Conservation (phyloP, 148 eudicot species). For the Camellia granthamiana region DNA sequence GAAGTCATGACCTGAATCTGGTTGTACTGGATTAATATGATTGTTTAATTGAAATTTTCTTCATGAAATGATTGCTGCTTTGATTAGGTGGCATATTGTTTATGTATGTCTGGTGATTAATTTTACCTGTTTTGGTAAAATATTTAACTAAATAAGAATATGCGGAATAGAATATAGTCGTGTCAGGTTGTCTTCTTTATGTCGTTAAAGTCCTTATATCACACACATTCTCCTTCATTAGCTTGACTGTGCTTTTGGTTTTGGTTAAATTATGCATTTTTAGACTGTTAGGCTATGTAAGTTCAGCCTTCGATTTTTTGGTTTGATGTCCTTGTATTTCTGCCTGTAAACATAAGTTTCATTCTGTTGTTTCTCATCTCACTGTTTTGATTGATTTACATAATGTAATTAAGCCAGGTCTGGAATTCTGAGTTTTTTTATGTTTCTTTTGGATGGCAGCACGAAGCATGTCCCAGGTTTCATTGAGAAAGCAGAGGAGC, state of each 20-base stretch:
- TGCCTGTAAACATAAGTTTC: no score
- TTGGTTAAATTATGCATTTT: no score
- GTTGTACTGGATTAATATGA: not conserved
- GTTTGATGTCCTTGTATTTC: no score
- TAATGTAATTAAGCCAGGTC: not conserved
- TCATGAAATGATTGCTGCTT: not conserved
- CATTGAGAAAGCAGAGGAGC: slow-evolving; percentile 31
- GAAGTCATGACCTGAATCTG: not conserved
- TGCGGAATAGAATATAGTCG: not conserved
- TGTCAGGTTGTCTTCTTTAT: no score
- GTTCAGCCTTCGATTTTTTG: no score
- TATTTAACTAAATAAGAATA: no score
- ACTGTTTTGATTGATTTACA: not conserved
- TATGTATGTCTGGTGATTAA: no score
- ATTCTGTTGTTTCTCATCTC: not conserved
- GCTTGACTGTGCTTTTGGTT: no score
- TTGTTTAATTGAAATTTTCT: not conserved
- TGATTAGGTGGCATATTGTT: not conserved
- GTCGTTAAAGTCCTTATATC: no score
- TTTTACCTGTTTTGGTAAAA: no score
- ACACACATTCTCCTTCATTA: no score
- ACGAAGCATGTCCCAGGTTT: slow-evolving; percentile 29
- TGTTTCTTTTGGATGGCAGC: slow-evolving; percentile 8
- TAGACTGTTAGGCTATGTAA: no score
- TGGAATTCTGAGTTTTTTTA: not conserved